Percentiles rank a stretch among this genome's conserved stretches.
Evolutionary conservation across 2,329 filamentous ascomycete species (phyloP).

Genomic region (Aspergillus luchuensis): DNA sequence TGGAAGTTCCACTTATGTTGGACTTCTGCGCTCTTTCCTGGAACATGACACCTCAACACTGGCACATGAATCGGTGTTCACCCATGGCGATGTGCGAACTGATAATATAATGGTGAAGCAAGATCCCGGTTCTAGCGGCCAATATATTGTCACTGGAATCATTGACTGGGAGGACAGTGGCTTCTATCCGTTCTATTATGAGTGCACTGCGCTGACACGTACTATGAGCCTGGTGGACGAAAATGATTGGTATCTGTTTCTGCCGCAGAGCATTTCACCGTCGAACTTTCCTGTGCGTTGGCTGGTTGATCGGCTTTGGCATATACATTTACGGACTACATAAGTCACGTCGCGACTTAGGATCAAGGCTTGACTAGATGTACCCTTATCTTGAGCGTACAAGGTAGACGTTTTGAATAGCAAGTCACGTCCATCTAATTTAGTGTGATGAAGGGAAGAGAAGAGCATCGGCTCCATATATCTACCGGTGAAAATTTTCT

Average conservation of each 20-base stretch:
- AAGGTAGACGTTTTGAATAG: no score
- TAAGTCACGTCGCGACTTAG: not conserved
- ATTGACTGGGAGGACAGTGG: slow-evolving; percentile 37
- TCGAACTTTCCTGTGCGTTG: slow-evolving; percentile 22
- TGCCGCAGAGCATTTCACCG: slow-evolving; percentile 30
- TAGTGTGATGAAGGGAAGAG: no score
- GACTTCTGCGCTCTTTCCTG: slow-evolving; percentile 28
- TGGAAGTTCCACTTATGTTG: slow-evolving; percentile 25
- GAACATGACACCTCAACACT: slow-evolving; percentile 13
- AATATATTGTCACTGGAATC: slow-evolving; percentile 28
- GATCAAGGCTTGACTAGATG: no score
- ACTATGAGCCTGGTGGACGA: slow-evolving; percentile 23
- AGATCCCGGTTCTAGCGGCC: slow-evolving; percentile 8
- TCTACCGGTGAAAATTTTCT: no score
- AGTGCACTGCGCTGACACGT: slow-evolving; percentile 26
- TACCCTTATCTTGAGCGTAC: no score
- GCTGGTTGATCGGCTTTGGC: slow-evolving; percentile 27
- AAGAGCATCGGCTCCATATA: no score
- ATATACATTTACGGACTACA: slow-evolving; percentile 18
- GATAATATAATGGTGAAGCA: slow-evolving; percentile 32
- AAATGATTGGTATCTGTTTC: slow-evolving; percentile 34
- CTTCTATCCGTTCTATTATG: slow-evolving; percentile 35
- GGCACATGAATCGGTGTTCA: slow-evolving; percentile 27
- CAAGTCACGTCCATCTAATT: no score
- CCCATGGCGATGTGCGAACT: slow-evolving; percentile 30